Evolutionary conservation across 2,329 filamentous ascomycete species (phyloP).

Genomic region (Diaporthe citri): DNA sequence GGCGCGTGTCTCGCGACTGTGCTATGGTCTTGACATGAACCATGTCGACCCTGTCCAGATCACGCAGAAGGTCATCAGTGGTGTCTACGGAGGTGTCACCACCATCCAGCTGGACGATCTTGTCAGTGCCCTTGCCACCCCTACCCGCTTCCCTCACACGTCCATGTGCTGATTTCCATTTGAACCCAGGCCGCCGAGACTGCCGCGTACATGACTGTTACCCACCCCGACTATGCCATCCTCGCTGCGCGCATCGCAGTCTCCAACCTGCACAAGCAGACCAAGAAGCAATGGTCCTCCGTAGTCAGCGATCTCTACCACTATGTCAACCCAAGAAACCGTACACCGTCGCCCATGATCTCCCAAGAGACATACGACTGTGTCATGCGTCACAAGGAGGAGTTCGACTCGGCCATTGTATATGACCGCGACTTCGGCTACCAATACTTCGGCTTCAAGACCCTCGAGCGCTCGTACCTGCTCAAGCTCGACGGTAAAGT

Average conservation of each 20-base stretch:
- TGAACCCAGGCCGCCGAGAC: conserved; percentile 88
- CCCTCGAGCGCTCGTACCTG: conserved; percentile 95
- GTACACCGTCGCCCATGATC: conserved; percentile 90
- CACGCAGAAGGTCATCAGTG: conserved; percentile 99
- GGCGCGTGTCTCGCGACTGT: conserved; percentile 95
- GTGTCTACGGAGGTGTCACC: conserved; percentile 98
- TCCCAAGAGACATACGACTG: conserved; percentile 90
- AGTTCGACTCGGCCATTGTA: conserved; percentile 98
- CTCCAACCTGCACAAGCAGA: conserved; percentile 99
- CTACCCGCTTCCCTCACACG: neutral
- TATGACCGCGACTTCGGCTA: conserved; percentile 99
- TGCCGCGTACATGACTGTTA: conserved; percentile 99
- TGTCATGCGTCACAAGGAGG: conserved; percentile 95
- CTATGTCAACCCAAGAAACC: conserved; percentile 96
- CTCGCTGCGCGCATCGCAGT: conserved; percentile 98
- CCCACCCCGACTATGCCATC: conserved; percentile 98
- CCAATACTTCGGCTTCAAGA: conserved; percentile 99
- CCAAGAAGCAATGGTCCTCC: conserved; percentile 99
- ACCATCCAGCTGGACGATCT: conserved; percentile 97
- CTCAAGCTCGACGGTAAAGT: conserved; percentile 96
- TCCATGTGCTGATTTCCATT: conserved; percentile 27
- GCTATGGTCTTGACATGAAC: conserved; percentile 94
- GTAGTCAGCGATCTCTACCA: conserved; percentile 94
- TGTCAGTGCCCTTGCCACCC: conserved; percentile 66
- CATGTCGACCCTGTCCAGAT: conserved; percentile 98